A percentile compares a stretch with the other conserved stretches of the same genome.
Evolutionary conservation across 805 yeast species (phyloP).

Genomic region (Lipomyces kockii): DNA sequence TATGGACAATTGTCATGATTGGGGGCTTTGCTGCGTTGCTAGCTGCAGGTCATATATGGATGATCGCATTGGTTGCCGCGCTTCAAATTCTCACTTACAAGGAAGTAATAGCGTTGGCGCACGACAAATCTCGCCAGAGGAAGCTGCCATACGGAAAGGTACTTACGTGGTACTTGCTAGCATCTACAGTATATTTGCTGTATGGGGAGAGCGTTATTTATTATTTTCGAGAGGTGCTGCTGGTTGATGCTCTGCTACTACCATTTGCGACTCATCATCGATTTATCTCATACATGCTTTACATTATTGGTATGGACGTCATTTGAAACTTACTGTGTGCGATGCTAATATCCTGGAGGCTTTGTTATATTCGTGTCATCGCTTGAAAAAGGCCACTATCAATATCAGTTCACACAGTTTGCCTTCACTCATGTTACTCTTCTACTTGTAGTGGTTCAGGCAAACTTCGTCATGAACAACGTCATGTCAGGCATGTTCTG

Average conservation of each 20-base stretch:
- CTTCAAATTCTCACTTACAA: conserved; percentile 84
- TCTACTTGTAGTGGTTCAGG: conserved; percentile 87
- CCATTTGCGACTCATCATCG: conserved; percentile 77
- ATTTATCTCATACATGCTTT: conserved; percentile 80
- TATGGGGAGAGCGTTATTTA: conserved; percentile 83
- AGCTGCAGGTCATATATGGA: conserved; percentile 83
- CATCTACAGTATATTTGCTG: conserved; percentile 84
- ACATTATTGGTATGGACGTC: conserved; percentile 43
- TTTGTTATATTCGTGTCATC: conserved; percentile 89
- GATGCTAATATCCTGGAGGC: conserved; percentile 53
- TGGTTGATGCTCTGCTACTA: conserved; percentile 57
- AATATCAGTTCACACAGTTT: conserved; percentile 91
- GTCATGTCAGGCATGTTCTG: conserved; percentile 91
- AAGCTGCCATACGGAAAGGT: conserved; percentile 63
- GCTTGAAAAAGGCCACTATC: conserved; percentile 82
- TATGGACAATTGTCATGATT: conserved; percentile 94
- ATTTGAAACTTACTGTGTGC: not conserved
- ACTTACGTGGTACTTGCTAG: conserved; percentile 54
- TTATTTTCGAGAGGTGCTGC: conserved; percentile 61
- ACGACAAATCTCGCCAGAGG: conserved; percentile 80
- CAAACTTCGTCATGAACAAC: conserved; percentile 88
- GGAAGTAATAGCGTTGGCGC: conserved; percentile 86
- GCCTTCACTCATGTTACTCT: conserved; percentile 94
- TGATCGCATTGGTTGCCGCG: conserved; percentile 68
- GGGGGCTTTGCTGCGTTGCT: conserved; percentile 67